Evolutionary conservation across 306 rosid genomes (phyloP).

Genomic region (Herpetospermum pedunculosum): DNA sequence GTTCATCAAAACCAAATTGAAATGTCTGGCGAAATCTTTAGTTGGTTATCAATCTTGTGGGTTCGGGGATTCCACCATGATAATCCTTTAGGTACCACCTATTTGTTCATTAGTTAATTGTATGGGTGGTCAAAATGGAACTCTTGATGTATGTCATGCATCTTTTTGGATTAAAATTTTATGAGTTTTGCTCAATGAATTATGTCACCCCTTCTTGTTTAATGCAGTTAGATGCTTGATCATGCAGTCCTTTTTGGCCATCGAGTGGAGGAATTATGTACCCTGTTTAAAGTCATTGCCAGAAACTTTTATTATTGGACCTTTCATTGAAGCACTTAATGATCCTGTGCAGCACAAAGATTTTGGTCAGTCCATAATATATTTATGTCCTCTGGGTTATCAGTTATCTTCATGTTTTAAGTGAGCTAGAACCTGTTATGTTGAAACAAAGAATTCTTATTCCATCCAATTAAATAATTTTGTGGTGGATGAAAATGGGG

Average conservation of each 20-base stretch:
- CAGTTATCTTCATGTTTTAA: conserved; percentile 9
- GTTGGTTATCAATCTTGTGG: conserved; percentile 88
- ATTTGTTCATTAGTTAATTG: not conserved
- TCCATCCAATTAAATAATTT: not conserved
- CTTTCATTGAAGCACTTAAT: conserved; percentile 68
- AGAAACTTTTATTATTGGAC: conserved; percentile 66
- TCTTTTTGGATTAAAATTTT: not conserved
- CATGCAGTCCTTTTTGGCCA: conserved; percentile 76
- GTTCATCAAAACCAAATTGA: conserved; percentile 31
- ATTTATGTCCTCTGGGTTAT: conserved; percentile 2
- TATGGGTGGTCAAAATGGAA: not conserved
- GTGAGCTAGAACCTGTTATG: conserved; percentile 14
- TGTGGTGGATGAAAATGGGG: not conserved
- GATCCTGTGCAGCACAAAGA: conserved; percentile 92
- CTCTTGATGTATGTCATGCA: not conserved
- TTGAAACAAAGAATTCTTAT: not conserved
- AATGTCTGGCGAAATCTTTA: conserved; percentile 34
- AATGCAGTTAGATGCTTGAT: conserved; percentile 89
- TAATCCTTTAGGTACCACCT: conserved; percentile 72
- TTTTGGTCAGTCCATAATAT: conserved; percentile 38
- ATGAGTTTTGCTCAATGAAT: not conserved
- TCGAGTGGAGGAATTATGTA: conserved; percentile 53
- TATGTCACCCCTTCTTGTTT: conserved; percentile 15
- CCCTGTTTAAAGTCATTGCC: conserved; percentile 52
- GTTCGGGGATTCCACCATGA: conserved; percentile 79